Conservation (phyloP, 2,329 filamentous ascomycete genomes). For the Colletotrichum tabaci region DNA sequence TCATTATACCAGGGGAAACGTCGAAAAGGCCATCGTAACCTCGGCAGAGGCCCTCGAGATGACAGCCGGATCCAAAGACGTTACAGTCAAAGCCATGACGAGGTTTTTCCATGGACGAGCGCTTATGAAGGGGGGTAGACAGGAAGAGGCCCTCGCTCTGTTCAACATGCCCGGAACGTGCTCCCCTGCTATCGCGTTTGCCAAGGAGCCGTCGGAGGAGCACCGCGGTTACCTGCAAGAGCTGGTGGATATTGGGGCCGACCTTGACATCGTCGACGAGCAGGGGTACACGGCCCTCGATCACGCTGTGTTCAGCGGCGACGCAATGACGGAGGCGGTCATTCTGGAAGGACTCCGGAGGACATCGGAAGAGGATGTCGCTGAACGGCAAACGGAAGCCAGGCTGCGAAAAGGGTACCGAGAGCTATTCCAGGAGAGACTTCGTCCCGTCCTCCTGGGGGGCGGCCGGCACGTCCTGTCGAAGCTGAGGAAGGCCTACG, state of each 20-base stretch:
- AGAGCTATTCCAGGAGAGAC: slow-evolving; percentile 54
- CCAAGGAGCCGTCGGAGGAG: slow-evolving; percentile 56
- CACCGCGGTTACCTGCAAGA: slow-evolving; percentile 52
- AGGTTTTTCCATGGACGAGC: slow-evolving; percentile 52
- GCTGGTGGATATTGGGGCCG: slow-evolving; percentile 51
- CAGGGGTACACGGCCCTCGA: slow-evolving; percentile 56
- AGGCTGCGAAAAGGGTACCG: slow-evolving; percentile 53
- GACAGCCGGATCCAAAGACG: slow-evolving; percentile 43
- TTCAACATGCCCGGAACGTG: slow-evolving; percentile 49
- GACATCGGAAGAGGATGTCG: slow-evolving; percentile 27
- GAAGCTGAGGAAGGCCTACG: slow-evolving; percentile 46
- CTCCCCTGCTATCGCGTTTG: slow-evolving; percentile 54
- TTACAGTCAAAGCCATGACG: slow-evolving; percentile 50
- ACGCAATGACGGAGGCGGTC: slow-evolving; percentile 46
- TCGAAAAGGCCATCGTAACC: slow-evolving; percentile 44
- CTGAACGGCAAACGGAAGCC: slow-evolving; percentile 45
- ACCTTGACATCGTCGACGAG: slow-evolving; percentile 51
- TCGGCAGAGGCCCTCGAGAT: slow-evolving; percentile 43
- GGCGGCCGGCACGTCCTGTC: slow-evolving; percentile 41
- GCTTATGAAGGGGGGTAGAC: slow-evolving; percentile 45
- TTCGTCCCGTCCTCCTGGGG: slow-evolving; percentile 51
- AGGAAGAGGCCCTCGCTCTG: slow-evolving; percentile 47
- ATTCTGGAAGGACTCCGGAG: slow-evolving; percentile 48
- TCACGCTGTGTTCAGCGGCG: slow-evolving; percentile 53
- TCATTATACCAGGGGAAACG: slow-evolving; percentile 46